Base-by-base conservation (phyloP, 2,329 filamentous ascomycete species). In the Aspergillus novoparasiticus region DNA sequence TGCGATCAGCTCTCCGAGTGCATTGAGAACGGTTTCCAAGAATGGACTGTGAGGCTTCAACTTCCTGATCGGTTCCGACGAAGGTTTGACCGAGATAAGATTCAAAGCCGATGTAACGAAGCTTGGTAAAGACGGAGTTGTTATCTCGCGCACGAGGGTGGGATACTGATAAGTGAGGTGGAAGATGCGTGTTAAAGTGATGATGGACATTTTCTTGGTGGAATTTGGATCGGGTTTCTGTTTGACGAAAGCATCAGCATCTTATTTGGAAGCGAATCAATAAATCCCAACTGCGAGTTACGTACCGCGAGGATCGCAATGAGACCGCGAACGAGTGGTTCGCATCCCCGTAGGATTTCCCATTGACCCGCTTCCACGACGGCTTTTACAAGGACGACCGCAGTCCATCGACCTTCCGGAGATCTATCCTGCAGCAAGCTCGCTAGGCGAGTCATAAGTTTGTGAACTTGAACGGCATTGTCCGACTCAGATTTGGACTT, bases 91-190 rank as follows among this genome's bases (percentile, higher is more conserved):
- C 21, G 75, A 79, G 61, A 84, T 79, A 51, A 94, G 82, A 70
- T 90, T 88, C 51, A 97, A 78, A 70, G 90, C 93, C 3, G 90
- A 84, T 0, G 87, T 88, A 53, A 94, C 85, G 71, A 94, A 96
- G 1, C 85, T 81, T 1, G 92, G 88, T 23, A 97, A 81, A 3
- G 88, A 91, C 3, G 93, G 93, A 0, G 93, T 96, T 1, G 91
- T 94, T 64, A 97, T 92, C 75, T 97, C 94, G 70, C 94, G 86
- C 51, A 94, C 84, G 59, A 97, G 83, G 10, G 92, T 95, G 64
- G 90, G 92, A 73, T 93, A 93, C 43, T 90, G 87, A 73, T 93
- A 91, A 46, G 94, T 90, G 41, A 95, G 85, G 69, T 88, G 85
- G 79, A 95, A 97, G 69, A 97, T 93, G 72, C 91, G 89, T 23